Percentiles rank a stretch among this genome's conserved stretches.
phyloP scores from a whole-genome alignment of 768 basidiomycete species.

The Mycena polygramma region DNA sequence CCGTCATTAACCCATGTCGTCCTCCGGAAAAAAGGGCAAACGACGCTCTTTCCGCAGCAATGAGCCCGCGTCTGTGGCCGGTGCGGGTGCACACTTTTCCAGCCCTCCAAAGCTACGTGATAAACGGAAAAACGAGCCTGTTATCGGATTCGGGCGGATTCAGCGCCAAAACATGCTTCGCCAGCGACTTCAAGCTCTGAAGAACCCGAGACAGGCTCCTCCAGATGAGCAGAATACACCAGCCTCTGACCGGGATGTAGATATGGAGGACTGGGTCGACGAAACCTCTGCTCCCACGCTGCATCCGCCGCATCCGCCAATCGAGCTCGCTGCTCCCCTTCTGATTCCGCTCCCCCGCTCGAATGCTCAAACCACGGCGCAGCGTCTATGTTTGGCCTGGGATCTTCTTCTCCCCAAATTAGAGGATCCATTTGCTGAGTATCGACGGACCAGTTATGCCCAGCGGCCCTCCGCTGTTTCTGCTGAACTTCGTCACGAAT shows the following conservation, averaged over 20 bases:
- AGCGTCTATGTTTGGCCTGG: not conserved
- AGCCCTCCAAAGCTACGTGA: not conserved
- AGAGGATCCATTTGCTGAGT: not conserved
- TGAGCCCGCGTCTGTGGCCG: not conserved
- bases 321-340: no score
- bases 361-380: no score
- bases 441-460: not conserved
- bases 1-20: not conserved
- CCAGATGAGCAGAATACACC: not conserved
- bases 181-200: not conserved
- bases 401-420: not conserved
- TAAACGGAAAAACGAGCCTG: not conserved
- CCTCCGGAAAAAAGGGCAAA: not conserved
- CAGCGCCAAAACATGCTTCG: not conserved
- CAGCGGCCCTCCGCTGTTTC: not conserved
- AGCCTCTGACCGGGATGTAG: not conserved
- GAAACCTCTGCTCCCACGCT: not conserved
- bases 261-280: conserved; percentile 1
- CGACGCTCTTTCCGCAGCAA: not conserved
- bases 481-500: not conserved
- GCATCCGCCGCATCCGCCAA: not conserved
- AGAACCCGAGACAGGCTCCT: not conserved
- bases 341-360: not conserved
- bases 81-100: not conserved
- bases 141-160: not conserved